Evolutionary conservation across 495 filamentous ascomycete species (phyloP).

Genomic region (Penicillium simplicissimum): DNA sequence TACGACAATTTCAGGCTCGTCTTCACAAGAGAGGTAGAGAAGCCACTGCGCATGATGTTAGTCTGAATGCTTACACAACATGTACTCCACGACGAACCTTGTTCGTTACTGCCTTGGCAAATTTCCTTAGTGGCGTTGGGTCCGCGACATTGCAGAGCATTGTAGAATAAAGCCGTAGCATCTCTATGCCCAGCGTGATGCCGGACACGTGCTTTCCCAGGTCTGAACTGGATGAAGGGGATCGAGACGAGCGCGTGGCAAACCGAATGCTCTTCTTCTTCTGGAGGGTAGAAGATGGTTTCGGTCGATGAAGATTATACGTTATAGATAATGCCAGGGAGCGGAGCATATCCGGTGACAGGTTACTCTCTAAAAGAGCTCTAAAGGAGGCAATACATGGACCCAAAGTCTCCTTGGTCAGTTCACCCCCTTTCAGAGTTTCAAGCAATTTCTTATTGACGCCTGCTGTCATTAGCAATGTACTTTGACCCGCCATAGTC

Average conservation of each 20-base stretch:
- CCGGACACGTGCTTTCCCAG: constrained; percentile 34
- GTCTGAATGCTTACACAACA: not conserved
- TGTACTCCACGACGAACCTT: constrained; percentile 62
- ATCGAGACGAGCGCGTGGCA: constrained; percentile 31
- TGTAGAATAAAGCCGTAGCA: constrained; percentile 80
- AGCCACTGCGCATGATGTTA: constrained; percentile 67
- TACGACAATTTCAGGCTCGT: constrained; percentile 78
- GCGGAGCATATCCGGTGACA: constrained; percentile 78
- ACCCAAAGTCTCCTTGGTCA: constrained; percentile 65
- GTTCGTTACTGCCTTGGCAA: constrained; percentile 92
- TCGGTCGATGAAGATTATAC: constrained; percentile 78
- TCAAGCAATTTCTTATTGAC: constrained; percentile 88
- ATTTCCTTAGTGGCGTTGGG: constrained; percentile 69
- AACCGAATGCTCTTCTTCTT: constrained; percentile 55
- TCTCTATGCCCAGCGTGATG: constrained; percentile 65
- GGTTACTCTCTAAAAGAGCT: constrained; percentile 72
- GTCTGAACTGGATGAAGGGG: constrained; percentile 25
- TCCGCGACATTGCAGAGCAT: constrained; percentile 75
- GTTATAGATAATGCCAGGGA: constrained; percentile 92
- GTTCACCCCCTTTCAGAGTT: constrained; percentile 80
- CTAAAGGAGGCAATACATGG: constrained; percentile 77
- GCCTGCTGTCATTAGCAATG: constrained; percentile 50
- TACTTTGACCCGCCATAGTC: not conserved
- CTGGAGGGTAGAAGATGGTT: constrained; percentile 40
- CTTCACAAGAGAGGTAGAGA: constrained; percentile 86